phyloP scores from a whole-genome alignment of 2,329 filamentous ascomycete species.

The Aspergillus ochraceus region DNA sequence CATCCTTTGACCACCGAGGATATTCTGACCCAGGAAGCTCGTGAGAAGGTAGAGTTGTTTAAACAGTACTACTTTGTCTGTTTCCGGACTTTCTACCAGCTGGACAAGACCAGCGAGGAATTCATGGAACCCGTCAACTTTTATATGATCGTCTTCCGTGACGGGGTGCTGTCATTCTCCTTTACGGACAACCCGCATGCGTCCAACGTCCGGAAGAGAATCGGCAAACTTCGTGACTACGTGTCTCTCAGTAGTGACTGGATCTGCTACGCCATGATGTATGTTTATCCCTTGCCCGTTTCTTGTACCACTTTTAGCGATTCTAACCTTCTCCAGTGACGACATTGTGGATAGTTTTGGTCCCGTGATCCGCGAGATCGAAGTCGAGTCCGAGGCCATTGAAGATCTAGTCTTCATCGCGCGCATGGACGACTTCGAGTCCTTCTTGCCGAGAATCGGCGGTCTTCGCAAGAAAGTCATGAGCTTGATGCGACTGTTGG shows the following conservation, averaged over 20 bases:
- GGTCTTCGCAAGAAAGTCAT: slow-evolving; percentile 92
- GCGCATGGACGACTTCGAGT: slow-evolving; percentile 82
- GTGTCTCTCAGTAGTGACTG: slow-evolving; percentile 93
- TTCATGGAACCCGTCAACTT: slow-evolving; percentile 95
- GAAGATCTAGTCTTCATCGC: slow-evolving; percentile 95
- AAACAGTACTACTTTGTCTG: slow-evolving; percentile 97
- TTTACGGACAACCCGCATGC: slow-evolving; percentile 87
- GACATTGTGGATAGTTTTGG: slow-evolving; percentile 97
- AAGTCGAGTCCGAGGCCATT: slow-evolving; percentile 85
- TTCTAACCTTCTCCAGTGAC: slow-evolving; percentile 58
- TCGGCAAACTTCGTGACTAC: slow-evolving; percentile 90
- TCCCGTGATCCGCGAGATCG: slow-evolving; percentile 82
- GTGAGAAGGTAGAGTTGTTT: slow-evolving; percentile 98
- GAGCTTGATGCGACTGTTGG: slow-evolving; percentile 85
- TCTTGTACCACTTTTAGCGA: neutral
- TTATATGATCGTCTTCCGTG: slow-evolving; percentile 94
- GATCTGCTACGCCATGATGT: slow-evolving; percentile 99
- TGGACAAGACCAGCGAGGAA: slow-evolving; percentile 73
- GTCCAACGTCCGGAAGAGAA: slow-evolving; percentile 84
- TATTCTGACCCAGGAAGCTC: slow-evolving; percentile 90
- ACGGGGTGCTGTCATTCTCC: slow-evolving; percentile 92
- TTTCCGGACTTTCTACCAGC: slow-evolving; percentile 88
- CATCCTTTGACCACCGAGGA: slow-evolving; percentile 96
- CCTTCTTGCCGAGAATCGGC: slow-evolving; percentile 84
- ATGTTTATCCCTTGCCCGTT: slow-evolving; percentile 39